Evolutionary conservation across 805 yeast genomes (phyloP).

Genomic region (Pichia thaimueangensis): DNA sequence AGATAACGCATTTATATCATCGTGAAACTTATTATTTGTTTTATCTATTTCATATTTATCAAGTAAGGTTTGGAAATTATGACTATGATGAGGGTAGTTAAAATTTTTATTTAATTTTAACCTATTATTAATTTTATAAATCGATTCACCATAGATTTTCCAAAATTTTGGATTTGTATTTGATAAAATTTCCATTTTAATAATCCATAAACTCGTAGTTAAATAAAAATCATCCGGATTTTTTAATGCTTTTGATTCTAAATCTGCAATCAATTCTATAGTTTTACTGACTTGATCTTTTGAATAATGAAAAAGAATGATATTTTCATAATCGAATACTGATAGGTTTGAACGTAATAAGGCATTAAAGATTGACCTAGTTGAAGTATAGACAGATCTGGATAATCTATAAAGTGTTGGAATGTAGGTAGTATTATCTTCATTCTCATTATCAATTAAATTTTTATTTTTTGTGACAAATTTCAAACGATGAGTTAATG

Average conservation of each 20-base stretch:
- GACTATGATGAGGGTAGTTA: slow-evolving; percentile 6
- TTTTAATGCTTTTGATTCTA: slow-evolving; percentile 14
- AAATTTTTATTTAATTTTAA: neutral
- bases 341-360: neutral
- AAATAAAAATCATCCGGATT: slow-evolving; percentile 9
- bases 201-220: slow-evolving; percentile 23
- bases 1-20: neutral
- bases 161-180: slow-evolving; percentile 22
- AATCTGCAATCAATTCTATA: slow-evolving; percentile 15
- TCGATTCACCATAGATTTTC: slow-evolving; percentile 17
- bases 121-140: slow-evolving; percentile 1
- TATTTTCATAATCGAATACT: slow-evolving; percentile 22
- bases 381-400: slow-evolving; percentile 3
- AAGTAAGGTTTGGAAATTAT: slow-evolving; percentile 7
- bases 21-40: neutral
- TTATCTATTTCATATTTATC: slow-evolving; percentile 7
- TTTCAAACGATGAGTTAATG: neutral
- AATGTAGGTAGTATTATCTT: neutral
- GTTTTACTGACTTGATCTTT: slow-evolving; percentile 18
- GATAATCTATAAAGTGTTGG: neutral
- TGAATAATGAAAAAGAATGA: slow-evolving; percentile 18
- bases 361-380: slow-evolving; percentile 3
- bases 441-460: neutral
- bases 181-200: slow-evolving; percentile 22
- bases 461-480: slow-evolving; percentile 7